phyloP scores from a whole-genome alignment of 2,329 filamentous ascomycete genomes.

The Aspergillus novoparasiticus region DNA sequence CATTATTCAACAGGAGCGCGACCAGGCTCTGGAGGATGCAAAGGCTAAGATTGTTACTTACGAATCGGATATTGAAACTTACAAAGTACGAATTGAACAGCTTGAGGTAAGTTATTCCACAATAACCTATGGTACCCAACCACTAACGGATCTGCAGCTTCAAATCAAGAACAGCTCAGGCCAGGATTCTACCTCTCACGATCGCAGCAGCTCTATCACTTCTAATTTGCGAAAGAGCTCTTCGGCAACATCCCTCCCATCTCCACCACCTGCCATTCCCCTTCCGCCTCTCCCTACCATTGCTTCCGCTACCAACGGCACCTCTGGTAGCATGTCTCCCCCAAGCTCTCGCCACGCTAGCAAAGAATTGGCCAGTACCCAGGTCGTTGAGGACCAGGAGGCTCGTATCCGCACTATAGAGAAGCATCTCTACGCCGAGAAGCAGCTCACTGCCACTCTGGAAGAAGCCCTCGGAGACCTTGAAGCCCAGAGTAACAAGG shows the following conservation, averaged over 20 bases:
- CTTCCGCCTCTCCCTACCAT: constrained; percentile 81
- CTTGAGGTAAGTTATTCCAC: constrained; percentile 68
- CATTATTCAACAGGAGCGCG: constrained; percentile 73
- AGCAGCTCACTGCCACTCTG: constrained; percentile 90
- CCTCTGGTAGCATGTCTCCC: constrained; percentile 58
- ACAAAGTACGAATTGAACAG: constrained; percentile 59
- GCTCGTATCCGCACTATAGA: constrained; percentile 93
- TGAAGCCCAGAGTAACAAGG: constrained; percentile 86
- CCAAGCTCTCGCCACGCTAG: constrained; percentile 72
- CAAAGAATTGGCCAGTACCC: constrained; percentile 76
- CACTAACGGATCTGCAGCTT: constrained; percentile 32
- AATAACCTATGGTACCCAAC: background rate
- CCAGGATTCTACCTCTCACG: constrained; percentile 45
- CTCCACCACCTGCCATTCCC: constrained; percentile 93
- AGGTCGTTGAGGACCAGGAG: constrained; percentile 93
- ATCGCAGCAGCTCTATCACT: constrained; percentile 60
- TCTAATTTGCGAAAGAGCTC: constrained; percentile 82
- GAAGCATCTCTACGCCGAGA: constrained; percentile 94
- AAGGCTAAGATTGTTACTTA: constrained; percentile 64
- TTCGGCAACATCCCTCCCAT: constrained; percentile 82
- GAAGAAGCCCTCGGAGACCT: constrained; percentile 95
- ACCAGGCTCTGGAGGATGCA: constrained; percentile 76
- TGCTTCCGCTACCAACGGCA: constrained; percentile 51
- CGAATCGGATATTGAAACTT: constrained; percentile 67
- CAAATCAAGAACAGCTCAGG: constrained; percentile 45